Evolutionary conservation across 2,329 filamentous ascomycete species (phyloP).

Genomic region (Diaporthe ampelina): DNA sequence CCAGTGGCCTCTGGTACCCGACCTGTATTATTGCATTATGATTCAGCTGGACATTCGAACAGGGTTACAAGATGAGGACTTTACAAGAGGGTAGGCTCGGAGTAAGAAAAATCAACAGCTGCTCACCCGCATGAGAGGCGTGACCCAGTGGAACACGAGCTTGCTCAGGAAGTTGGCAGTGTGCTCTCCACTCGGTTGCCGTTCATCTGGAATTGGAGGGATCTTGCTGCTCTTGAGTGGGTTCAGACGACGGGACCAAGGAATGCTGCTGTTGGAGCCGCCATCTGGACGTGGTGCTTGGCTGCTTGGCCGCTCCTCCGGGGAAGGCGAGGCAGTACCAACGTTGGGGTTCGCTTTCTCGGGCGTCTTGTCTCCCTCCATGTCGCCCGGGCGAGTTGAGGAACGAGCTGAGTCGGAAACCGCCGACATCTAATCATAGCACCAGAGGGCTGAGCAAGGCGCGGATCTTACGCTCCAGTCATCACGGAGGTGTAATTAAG

Average conservation of each 20-base stretch:
- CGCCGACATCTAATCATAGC: conserved; percentile 21
- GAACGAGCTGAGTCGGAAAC: neutral
- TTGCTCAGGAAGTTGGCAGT: conserved; percentile 79
- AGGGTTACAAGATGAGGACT: too few species aligned
- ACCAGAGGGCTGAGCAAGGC: conserved; percentile 2
- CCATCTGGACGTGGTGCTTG: too few species aligned
- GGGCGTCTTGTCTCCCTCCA: too few species aligned
- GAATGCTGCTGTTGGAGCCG: conserved; percentile 42
- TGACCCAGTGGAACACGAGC: conserved; percentile 91
- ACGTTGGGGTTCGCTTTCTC: too few species aligned
- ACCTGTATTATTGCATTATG: conserved; percentile 55
- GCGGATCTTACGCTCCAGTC: conserved; percentile 4
- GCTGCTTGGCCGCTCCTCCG: too few species aligned
- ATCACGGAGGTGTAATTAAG: conserved; percentile 9
- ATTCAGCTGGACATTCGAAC: too few species aligned
- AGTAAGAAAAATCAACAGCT: neutral
- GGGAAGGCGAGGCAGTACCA: too few species aligned
- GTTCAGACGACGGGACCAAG: conserved; percentile 75
- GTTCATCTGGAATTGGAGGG: too few species aligned
- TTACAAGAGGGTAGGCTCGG: too few species aligned
- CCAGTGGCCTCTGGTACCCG: conserved; percentile 87
- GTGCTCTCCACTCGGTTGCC: too few species aligned
- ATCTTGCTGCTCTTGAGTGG: conserved; percentile 71
- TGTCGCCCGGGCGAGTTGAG: neutral
- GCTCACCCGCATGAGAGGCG: conserved; percentile 77